Conservation (phyloP, 2,329 filamentous ascomycete genomes). For the Dactylellina drechsleri region DNA sequence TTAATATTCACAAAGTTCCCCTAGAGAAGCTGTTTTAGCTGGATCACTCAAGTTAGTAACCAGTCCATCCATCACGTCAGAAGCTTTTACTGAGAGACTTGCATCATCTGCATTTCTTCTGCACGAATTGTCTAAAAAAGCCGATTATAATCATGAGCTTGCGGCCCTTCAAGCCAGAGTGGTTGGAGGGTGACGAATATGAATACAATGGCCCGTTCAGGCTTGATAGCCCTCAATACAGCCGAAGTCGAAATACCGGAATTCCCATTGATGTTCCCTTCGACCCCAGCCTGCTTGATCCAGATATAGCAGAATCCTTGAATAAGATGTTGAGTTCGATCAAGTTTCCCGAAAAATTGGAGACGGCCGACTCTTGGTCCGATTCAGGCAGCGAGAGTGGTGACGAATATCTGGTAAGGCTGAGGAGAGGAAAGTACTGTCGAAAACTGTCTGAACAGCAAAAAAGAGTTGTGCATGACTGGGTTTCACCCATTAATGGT, state of each 20-base stretch:
- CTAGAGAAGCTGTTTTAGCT: too few species aligned
- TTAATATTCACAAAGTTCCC: too few species aligned
- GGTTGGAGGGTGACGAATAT: slow-evolving; percentile 8
- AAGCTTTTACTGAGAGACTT: too few species aligned
- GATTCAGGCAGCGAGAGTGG: neutral
- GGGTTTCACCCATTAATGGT: slow-evolving; percentile 36
- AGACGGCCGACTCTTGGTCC: neutral
- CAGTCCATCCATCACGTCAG: too few species aligned
- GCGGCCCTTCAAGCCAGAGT: neutral
- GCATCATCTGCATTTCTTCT: too few species aligned
- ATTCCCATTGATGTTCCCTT: slow-evolving; percentile 38
- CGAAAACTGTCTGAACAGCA: neutral
- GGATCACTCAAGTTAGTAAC: too few species aligned
- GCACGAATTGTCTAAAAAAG: too few species aligned
- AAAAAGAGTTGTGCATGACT: slow-evolving; percentile 7
- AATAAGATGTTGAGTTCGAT: slow-evolving; percentile 21
- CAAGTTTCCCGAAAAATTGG: neutral
- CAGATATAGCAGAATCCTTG: slow-evolving; percentile 14
- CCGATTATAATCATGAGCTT: too few species aligned
- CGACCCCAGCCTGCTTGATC: slow-evolving; percentile 13
- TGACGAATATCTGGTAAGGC: too few species aligned
- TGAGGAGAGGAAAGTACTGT: too few species aligned
- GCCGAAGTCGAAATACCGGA: neutral
- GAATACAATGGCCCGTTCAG: slow-evolving; percentile 41
- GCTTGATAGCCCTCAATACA: slow-evolving; percentile 15